These are phyloP conservation scores for Xylariaceae sp. DNA, from an alignment of 2,329 filamentous ascomycete genomes.

Conservation along the genomic window DNA sequence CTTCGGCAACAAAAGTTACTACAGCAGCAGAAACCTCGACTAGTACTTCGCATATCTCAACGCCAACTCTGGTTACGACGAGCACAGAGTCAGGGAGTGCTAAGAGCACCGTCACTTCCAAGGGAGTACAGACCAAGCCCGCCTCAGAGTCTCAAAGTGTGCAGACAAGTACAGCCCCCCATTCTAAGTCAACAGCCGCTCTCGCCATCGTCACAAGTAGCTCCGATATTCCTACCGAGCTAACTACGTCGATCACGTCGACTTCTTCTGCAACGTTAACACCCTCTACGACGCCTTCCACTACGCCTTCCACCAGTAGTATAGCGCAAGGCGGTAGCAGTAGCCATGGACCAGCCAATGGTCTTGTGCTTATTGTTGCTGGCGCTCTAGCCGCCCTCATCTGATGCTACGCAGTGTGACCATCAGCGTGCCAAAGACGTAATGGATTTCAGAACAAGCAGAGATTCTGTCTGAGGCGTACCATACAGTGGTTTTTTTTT, in stretches of 20 bases:
- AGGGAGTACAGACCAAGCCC: not conserved
- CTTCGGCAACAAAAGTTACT: slow-evolving; percentile 25
- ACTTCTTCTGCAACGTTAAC: slow-evolving; percentile 3
- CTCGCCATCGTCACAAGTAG: slow-evolving; percentile 1
- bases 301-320: slow-evolving; percentile 3
- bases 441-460: no score
- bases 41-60: slow-evolving; percentile 5
- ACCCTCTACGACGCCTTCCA: not conserved
- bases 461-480: no score
- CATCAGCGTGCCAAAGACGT: not conserved
- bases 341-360: slow-evolving; percentile 1
- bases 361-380: slow-evolving; percentile 17
- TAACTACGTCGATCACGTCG: slow-evolving; percentile 1
- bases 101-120: slow-evolving; percentile 12
- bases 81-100: slow-evolving; percentile 8
- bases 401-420: not conserved
- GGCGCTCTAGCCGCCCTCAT: slow-evolving; percentile 21
- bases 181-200: slow-evolving; percentile 1
- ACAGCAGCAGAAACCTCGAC: slow-evolving; percentile 18
- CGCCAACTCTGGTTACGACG: not conserved
- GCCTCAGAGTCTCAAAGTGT: slow-evolving; percentile 6
- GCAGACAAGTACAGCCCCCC: slow-evolving; percentile 3
- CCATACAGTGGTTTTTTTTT: no score
- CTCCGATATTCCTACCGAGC: not conserved
- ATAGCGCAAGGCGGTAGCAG: slow-evolving; percentile 7